A percentile compares a stretch with the other conserved stretches of the same genome.
phyloP scores from a whole-genome alignment of 2,329 filamentous ascomycete genomes.

The Sclerotinia borealis region DNA sequence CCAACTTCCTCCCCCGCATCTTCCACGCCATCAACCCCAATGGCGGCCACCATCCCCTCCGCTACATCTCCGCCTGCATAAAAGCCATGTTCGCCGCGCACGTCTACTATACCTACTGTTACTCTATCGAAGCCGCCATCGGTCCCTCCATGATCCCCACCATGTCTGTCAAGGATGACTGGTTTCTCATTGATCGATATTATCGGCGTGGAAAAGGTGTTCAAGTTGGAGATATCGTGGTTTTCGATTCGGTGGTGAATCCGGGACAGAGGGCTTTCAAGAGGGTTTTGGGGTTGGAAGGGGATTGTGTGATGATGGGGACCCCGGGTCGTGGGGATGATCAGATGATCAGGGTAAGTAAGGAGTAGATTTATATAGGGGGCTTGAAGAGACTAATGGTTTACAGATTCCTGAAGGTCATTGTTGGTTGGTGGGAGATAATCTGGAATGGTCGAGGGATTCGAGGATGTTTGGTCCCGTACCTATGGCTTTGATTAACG shows the following conservation, averaged over 20 bases:
- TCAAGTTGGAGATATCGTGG: conserved; percentile 76
- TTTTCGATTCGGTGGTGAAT: conserved; percentile 68
- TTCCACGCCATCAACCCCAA: conserved; percentile 15
- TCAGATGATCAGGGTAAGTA: conserved; percentile 54
- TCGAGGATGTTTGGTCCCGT: conserved; percentile 82
- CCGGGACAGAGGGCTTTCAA: conserved; percentile 61
- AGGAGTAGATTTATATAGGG: background rate
- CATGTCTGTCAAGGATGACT: conserved; percentile 61
- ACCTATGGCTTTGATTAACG: conserved; percentile 75
- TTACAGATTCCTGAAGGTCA: conserved; percentile 79
- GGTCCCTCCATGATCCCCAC: conserved; percentile 91
- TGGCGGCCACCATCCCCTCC: conserved; percentile 32
- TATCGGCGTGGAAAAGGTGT: conserved; percentile 62
- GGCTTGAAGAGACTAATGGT: background rate
- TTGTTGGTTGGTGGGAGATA: conserved; percentile 88
- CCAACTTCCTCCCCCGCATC: background rate
- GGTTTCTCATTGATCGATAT: conserved; percentile 60
- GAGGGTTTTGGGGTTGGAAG: conserved; percentile 40
- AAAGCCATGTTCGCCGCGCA: conserved; percentile 45
- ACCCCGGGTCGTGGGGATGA: conserved; percentile 42
- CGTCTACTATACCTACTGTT: conserved; percentile 54
- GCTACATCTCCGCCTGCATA: conserved; percentile 40
- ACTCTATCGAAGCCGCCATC: conserved; percentile 51
- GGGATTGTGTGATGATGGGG: conserved; percentile 66
- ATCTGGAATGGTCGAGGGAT: conserved; percentile 76